Evolutionary conservation across 805 yeast species (phyloP).

Genomic region (Spathaspora hagerdaliae): DNA sequence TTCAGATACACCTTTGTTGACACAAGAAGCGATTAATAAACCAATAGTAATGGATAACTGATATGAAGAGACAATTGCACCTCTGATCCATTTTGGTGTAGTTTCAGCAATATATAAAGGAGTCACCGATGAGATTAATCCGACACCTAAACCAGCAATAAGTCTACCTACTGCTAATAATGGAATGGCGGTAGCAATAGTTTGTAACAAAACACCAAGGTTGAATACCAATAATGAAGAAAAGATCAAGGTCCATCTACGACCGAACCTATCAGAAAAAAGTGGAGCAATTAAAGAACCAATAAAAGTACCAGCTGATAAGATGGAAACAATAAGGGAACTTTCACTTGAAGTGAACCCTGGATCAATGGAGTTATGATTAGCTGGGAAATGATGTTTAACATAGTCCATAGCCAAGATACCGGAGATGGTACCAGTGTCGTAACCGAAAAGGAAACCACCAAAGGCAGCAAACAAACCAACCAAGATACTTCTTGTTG

Average conservation of each 20-base stretch:
- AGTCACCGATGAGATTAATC: slow-evolving; percentile 36
- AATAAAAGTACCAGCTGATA: slow-evolving; percentile 41
- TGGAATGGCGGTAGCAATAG: slow-evolving; percentile 30
- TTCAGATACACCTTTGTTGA: slow-evolving; percentile 32
- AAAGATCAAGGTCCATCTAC: slow-evolving; percentile 34
- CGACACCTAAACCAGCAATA: slow-evolving; percentile 40
- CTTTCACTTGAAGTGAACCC: slow-evolving; percentile 17
- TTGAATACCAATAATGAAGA: slow-evolving; percentile 32
- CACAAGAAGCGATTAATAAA: slow-evolving; percentile 32
- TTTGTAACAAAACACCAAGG: slow-evolving; percentile 36
- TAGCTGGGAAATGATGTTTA: slow-evolving; percentile 20
- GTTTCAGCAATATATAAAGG: slow-evolving; percentile 40
- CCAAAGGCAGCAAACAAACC: slow-evolving; percentile 41
- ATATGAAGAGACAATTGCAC: slow-evolving; percentile 38
- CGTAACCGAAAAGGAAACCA: slow-evolving; percentile 40
- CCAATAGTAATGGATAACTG: slow-evolving; percentile 40
- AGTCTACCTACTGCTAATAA: slow-evolving; percentile 37
- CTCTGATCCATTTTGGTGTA: slow-evolving; percentile 41
- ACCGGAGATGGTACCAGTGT: slow-evolving; percentile 41
- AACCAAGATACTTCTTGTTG: slow-evolving; percentile 37
- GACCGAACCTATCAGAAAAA: slow-evolving; percentile 34
- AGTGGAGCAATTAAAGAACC: slow-evolving; percentile 37
- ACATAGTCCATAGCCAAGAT: slow-evolving; percentile 39
- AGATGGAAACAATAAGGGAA: slow-evolving; percentile 22
- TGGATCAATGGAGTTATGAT: slow-evolving; percentile 3